Conservation (phyloP, 176 grass and related monocot species). For the Puya raimondii region DNA sequence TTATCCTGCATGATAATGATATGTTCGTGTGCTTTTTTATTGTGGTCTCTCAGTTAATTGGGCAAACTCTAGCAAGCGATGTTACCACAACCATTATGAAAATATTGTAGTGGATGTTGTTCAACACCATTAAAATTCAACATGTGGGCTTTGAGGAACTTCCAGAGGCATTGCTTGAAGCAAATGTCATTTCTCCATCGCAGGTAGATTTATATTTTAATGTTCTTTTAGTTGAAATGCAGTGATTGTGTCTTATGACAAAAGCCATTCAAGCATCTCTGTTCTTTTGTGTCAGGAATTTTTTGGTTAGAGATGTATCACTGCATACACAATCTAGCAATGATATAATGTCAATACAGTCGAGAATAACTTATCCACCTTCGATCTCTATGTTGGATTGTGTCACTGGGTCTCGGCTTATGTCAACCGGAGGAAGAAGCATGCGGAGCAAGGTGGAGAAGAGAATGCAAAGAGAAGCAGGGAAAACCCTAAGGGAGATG, state of each 20-base stretch:
- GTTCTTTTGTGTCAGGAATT: slow-evolving; percentile 1
- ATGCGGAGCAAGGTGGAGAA: slow-evolving; percentile 96
- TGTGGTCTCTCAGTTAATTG: too few relatives aligned
- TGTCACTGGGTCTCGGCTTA: slow-evolving; percentile 30
- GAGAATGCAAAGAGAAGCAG: slow-evolving; percentile 82
- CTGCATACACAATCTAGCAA: slow-evolving; percentile 1
- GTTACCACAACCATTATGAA: too few relatives aligned
- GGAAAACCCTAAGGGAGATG: slow-evolving; percentile 77
- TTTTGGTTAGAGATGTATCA: not conserved
- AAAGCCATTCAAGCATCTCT: not conserved
- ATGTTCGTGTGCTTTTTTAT: too few relatives aligned
- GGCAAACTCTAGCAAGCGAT: too few relatives aligned
- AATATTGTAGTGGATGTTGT: too few relatives aligned
- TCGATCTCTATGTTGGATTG: slow-evolving; percentile 10
- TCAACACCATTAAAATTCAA: not conserved
- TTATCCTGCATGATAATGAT: too few relatives aligned
- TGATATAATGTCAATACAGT: not conserved
- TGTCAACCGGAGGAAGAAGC: slow-evolving; percentile 85
- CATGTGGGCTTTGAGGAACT: slow-evolving; percentile 13
- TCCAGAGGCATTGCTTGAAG: slow-evolving; percentile 6
- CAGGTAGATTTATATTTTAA: slow-evolving; percentile 5
- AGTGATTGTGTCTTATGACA: not conserved
- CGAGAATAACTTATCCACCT: not conserved
- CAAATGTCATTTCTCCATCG: not conserved
- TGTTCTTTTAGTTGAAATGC: not conserved